phyloP scores from a whole-genome alignment of 495 filamentous ascomycete species.

The Penicillium coprophilum region DNA sequence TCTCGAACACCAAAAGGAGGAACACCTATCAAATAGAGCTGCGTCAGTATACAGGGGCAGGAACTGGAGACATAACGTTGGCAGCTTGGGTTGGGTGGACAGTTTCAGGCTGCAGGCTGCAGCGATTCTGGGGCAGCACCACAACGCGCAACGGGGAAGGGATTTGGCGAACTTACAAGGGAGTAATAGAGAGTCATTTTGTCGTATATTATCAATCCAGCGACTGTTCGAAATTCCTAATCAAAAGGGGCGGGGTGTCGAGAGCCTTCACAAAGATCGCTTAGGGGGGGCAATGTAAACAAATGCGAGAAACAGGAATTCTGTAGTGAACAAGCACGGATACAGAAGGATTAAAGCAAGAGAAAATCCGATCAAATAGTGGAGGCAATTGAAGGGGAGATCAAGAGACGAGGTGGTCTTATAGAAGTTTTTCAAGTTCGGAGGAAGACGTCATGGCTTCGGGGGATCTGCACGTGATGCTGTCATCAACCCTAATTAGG shows the following conservation, averaged over 20 bases:
- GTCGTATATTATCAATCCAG: slow-evolving; percentile 25
- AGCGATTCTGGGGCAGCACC: slow-evolving; percentile 6
- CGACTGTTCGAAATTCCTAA: slow-evolving; percentile 13
- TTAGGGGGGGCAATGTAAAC: slow-evolving; percentile 23
- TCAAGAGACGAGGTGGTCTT: slow-evolving; percentile 34
- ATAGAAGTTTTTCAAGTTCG: slow-evolving; percentile 23
- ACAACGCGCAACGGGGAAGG: neutral
- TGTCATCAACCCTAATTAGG: slow-evolving; percentile 10
- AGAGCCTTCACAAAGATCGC: slow-evolving; percentile 18
- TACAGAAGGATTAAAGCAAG: neutral
- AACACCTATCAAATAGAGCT: slow-evolving; percentile 67
- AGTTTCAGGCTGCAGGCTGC: slow-evolving; percentile 24
- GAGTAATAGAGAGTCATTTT: slow-evolving; percentile 99
- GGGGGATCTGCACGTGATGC: slow-evolving; percentile 13
- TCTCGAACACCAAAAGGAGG: slow-evolving; percentile 86
- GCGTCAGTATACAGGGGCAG: slow-evolving; percentile 12
- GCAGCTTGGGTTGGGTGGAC: slow-evolving; percentile 12
- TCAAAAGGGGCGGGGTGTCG: slow-evolving; percentile 25
- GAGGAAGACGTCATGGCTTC: slow-evolving; percentile 40
- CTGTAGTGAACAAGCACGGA: neutral
- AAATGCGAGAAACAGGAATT: slow-evolving; percentile 10
- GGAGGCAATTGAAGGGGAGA: slow-evolving; percentile 13
- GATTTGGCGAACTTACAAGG: slow-evolving; percentile 64
- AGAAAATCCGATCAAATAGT: slow-evolving; percentile 6
- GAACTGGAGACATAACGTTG: neutral